phyloP scores from a whole-genome alignment of 495 filamentous ascomycete species.

The Cladorrhinum samala region DNA sequence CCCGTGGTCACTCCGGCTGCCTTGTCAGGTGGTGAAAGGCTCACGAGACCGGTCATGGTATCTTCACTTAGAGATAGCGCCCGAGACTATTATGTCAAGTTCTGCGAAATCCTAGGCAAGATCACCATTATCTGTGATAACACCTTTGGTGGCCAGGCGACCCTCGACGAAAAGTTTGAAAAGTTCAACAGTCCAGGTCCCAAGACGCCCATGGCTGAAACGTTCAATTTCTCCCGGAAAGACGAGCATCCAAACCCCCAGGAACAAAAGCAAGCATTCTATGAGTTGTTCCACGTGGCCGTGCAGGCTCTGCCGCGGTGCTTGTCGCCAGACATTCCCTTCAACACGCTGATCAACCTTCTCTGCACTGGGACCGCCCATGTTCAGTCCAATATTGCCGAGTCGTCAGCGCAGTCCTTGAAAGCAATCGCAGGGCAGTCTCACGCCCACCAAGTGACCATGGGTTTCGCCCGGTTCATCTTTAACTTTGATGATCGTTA shows the following conservation, averaged over 20 bases:
- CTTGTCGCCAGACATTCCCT: constrained; percentile 81
- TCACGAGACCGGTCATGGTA: constrained; percentile 69
- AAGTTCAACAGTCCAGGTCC: constrained; percentile 80
- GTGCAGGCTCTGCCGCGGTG: constrained; percentile 93
- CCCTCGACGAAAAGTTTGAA: constrained; percentile 89
- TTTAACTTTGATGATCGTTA: constrained; percentile 97
- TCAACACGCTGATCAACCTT: constrained; percentile 90
- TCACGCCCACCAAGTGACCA: constrained; percentile 92
- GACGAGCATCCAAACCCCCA: constrained; percentile 69
- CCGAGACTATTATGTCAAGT: constrained; percentile 76
- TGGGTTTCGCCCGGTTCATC: constrained; percentile 93
- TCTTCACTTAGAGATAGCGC: constrained; percentile 67
- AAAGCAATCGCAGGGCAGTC: constrained; percentile 92
- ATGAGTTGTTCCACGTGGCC: constrained; percentile 90
- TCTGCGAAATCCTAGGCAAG: constrained; percentile 92
- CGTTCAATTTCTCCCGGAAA: constrained; percentile 78
- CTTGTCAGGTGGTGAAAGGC: constrained; percentile 44
- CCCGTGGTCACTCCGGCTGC: constrained; percentile 25
- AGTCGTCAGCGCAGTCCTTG: constrained; percentile 83
- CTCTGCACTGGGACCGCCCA: constrained; percentile 96
- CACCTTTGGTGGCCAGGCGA: constrained; percentile 92
- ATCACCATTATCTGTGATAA: constrained; percentile 95
- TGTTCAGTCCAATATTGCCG: constrained; percentile 85
- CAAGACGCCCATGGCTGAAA: constrained; percentile 89
- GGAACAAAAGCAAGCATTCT: constrained; percentile 91